Base-by-base conservation (phyloP, 2,329 filamentous ascomycete species). In the Byssothecium circinans region DNA sequence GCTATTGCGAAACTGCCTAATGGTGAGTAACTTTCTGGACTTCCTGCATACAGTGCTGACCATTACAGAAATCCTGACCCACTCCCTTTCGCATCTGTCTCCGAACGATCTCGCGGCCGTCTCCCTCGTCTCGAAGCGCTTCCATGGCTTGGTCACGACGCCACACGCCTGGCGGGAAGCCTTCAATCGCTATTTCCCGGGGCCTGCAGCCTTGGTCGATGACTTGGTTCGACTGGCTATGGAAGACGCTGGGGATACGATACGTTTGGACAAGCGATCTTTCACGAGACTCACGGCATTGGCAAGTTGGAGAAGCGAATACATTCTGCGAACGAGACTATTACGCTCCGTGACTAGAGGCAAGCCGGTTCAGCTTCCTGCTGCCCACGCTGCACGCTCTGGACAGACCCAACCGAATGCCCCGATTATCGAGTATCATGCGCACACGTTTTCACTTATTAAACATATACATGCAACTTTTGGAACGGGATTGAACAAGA, bases 231-330 rank as follows among this genome's bases (percentile, higher is more conserved):
- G 68, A 73, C 44, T 84, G 83, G 61, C 70, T 69, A 45, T 61
- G 8, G 65, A 71, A 41, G 58, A 64, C 6, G 54, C 51, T 22
- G 64, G 62, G n/a, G 68, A 73, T 17, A 54, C 53, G 32, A 75
- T 91, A 36, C 81, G 83, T 22, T 86, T 87, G 1, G 88, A 94
- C 64, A 82, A 83, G 58, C 87, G 91, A 36, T 82, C 84, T 55
- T 99, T 97, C 64, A 83, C 88, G 14, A 84, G 91, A 35, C 79
- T 99, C 45, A 95, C 89, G 8, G 80, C 85, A 3, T 74, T 91
- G 52, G 88, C 91, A n/a, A 94, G 91, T 8, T 97, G 94, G 92
- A 83, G 92, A 58, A 96, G 89, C 71, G 94, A 99, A 70, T 99
- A 97, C 64, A 87, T 97, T 39, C 75, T 96, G 47, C 82, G 94